These are phyloP conservation scores for Golubevia pallescens DNA, from an alignment of 1,284 basidiomycete genomes.

Conservation along the genomic window DNA sequence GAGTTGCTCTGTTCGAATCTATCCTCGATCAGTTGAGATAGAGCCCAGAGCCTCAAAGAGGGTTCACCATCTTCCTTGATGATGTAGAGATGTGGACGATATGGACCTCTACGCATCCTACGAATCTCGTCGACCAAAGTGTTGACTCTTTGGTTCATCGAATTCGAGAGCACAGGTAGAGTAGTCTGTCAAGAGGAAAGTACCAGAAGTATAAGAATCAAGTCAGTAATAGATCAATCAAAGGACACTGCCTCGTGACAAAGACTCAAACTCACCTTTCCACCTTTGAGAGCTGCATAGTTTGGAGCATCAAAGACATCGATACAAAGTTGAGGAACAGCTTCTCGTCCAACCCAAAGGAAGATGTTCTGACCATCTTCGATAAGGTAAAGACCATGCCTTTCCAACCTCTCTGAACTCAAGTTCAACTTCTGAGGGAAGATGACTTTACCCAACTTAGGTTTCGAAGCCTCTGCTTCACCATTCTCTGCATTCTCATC, in stretches of 20 bases:
- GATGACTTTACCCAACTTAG: constrained; percentile 14
- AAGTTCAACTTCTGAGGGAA: constrained; percentile 60
- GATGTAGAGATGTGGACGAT: constrained; percentile 48
- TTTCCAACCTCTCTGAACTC: constrained; percentile 52
- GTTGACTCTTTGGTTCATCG: constrained; percentile 57
- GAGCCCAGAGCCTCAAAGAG: constrained; percentile 47
- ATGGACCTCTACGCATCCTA: constrained; percentile 39
- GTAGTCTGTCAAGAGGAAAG: constrained; percentile 18
- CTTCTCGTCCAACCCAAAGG: constrained; percentile 60
- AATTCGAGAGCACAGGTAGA: constrained; percentile 54
- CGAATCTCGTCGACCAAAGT: constrained; percentile 45
- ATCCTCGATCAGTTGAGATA: constrained; percentile 58
- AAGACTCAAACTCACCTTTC: constrained; percentile 19
- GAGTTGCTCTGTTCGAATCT: constrained; percentile 54
- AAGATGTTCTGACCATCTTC: constrained; percentile 60
- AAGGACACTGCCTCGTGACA: background rate
- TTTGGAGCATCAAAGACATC: constrained; percentile 59
- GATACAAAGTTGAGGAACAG: constrained; percentile 56
- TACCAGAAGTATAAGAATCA: background rate
- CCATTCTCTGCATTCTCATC: constrained; percentile 1
- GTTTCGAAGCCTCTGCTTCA: background rate
- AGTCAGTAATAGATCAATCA: too few species aligned
- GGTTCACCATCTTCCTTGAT: constrained; percentile 64
- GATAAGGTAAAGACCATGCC: constrained; percentile 61
- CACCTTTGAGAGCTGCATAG: constrained; percentile 48